These are phyloP conservation scores for Penicillium fimorum DNA, from an alignment of 495 filamentous ascomycete species.

Conservation along the genomic window DNA sequence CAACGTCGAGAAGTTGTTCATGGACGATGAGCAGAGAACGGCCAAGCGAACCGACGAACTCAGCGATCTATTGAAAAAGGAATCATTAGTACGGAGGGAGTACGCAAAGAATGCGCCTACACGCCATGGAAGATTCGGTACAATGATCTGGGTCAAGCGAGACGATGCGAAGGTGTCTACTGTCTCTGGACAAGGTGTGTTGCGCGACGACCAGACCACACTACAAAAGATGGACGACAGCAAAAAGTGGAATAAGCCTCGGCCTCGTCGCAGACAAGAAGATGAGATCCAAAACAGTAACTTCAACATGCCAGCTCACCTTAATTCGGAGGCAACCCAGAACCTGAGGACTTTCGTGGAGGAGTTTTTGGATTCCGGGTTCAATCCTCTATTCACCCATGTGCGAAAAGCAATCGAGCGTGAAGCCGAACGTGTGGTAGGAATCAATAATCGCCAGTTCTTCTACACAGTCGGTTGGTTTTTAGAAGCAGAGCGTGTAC, in stretches of 20 bases:
- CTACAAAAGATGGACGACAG: constrained; percentile 83
- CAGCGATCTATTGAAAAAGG: constrained; percentile 67
- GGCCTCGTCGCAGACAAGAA: constrained; percentile 59
- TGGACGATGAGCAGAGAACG: constrained; percentile 68
- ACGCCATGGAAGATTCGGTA: constrained; percentile 91
- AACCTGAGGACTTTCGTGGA: constrained; percentile 82
- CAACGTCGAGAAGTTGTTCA: constrained; percentile 80
- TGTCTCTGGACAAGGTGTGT: constrained; percentile 80
- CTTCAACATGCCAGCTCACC: constrained; percentile 67
- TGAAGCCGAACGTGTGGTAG: constrained; percentile 78
- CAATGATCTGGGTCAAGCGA: constrained; percentile 95
- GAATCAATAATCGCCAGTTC: constrained; percentile 73
- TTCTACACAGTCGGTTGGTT: constrained; percentile 97
- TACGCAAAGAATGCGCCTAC: constrained; percentile 80
- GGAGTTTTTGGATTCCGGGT: constrained; percentile 91
- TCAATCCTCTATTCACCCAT: constrained; percentile 89
- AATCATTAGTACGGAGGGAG: constrained; percentile 73
- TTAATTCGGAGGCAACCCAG: constrained; percentile 65
- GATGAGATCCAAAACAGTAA: constrained; percentile 63
- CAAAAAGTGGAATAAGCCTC: constrained; percentile 87
- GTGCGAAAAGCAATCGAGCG: constrained; percentile 87
- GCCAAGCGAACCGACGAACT: constrained; percentile 72
- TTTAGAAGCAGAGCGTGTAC: constrained; percentile 78
- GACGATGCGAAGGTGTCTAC: constrained; percentile 78
- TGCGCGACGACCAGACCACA: constrained; percentile 70